A percentile compares a stretch with the other conserved stretches of the same genome.
These are phyloP conservation scores for Borealophlyctis nickersoniae DNA, from an alignment of 192 early-diverging fungal species.

Conservation along the genomic window DNA sequence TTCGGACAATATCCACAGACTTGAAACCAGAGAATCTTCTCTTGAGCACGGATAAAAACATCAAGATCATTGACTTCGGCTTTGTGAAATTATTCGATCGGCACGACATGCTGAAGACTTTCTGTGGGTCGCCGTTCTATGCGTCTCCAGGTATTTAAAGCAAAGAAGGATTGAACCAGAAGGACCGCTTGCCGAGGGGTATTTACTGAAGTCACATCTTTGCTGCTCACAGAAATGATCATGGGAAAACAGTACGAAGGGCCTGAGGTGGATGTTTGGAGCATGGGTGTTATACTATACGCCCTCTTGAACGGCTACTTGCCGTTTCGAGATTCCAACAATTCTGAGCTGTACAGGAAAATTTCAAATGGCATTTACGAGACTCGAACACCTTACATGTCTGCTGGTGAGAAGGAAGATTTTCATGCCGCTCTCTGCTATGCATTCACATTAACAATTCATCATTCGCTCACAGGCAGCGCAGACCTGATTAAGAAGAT, in stretches of 20 bases:
- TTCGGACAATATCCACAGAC: slow-evolving; percentile 51
- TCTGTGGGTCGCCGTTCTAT: slow-evolving; percentile 58
- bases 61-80: slow-evolving; percentile 60
- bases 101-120: slow-evolving; percentile 44
- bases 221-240: slow-evolving; percentile 71
- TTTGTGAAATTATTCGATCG: slow-evolving; percentile 49
- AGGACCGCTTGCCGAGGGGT: not conserved
- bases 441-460: slow-evolving; percentile 34
- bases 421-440: slow-evolving; percentile 72
- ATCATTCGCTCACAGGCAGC: no score
- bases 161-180: no score
- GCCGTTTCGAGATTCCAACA: slow-evolving; percentile 95
- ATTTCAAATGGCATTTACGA: slow-evolving; percentile 39
- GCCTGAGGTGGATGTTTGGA: slow-evolving; percentile 97
- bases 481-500: slow-evolving; percentile 40
- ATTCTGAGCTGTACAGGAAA: slow-evolving; percentile 48
- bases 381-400: slow-evolving; percentile 20
- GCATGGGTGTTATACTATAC: slow-evolving; percentile 91
- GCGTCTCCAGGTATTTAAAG: slow-evolving; percentile 47
- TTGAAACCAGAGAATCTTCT: slow-evolving; percentile 96
- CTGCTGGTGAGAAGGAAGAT: slow-evolving; percentile 65
- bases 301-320: slow-evolving; percentile 91
- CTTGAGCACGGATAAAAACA: slow-evolving; percentile 48
- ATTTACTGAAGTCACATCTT: slow-evolving; percentile 1
- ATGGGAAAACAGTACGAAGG: slow-evolving; percentile 72